These are phyloP conservation scores for Amanita molliuscula DNA, from an alignment of 768 basidiomycete species.

Conservation along the genomic window DNA sequence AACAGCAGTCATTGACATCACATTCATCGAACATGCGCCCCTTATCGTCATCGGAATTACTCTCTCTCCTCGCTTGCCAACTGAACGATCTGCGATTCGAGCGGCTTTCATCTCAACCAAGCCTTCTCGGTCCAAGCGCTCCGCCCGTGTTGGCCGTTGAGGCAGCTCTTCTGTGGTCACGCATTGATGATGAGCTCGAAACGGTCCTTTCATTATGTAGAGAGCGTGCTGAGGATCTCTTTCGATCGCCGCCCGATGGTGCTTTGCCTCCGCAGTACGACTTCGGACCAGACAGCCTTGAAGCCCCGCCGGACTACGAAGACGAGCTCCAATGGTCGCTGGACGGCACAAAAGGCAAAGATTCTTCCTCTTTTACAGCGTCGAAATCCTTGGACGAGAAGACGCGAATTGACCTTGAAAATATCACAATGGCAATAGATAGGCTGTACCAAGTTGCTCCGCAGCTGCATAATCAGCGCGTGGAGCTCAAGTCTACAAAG, in stretches of 20 bases:
- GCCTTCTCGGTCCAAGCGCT: constrained; percentile 22
- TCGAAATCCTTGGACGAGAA: constrained; percentile 49
- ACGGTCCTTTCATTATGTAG: constrained; percentile 56
- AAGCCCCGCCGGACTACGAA: constrained; percentile 50
- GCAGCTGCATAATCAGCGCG: constrained; percentile 85
- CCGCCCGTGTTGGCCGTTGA: constrained; percentile 46
- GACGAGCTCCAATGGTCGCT: constrained; percentile 22
- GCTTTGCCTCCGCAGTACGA: constrained; percentile 42
- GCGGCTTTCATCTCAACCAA: constrained; percentile 33
- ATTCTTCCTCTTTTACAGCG: constrained; percentile 16
- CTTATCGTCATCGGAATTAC: constrained; percentile 7
- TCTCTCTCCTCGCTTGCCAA: constrained; percentile 46
- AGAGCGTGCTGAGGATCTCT: constrained; percentile 34
- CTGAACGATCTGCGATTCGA: constrained; percentile 58
- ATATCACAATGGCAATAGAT: constrained; percentile 82
- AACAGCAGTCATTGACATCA: constrained; percentile 7
- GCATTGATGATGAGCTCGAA: constrained; percentile 68
- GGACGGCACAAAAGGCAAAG: constrained; percentile 25
- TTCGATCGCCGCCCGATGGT: constrained; percentile 20
- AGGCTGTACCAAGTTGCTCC: constrained; percentile 79
- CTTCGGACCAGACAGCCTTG: constrained; percentile 22
- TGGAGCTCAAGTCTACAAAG: constrained; percentile 73
- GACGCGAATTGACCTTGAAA: constrained; percentile 78
- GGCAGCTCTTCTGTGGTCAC: constrained; percentile 59
- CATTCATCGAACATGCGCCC: constrained; percentile 3